phyloP scores from a whole-genome alignment of 2,329 filamentous ascomycete species.

The Bipolaris gigantea region DNA sequence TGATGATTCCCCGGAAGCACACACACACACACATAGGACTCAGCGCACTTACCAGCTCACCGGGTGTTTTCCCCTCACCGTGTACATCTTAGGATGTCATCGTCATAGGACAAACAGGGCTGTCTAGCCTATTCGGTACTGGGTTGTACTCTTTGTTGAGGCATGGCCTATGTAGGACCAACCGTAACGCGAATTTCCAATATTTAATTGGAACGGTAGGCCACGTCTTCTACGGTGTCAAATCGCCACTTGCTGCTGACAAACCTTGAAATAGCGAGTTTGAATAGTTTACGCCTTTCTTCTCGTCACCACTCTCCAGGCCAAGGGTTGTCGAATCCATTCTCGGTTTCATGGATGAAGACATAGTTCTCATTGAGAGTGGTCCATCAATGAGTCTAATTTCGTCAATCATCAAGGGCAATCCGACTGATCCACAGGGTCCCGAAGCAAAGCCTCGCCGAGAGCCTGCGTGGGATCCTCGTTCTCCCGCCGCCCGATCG shows the following conservation, averaged over 20 bases:
- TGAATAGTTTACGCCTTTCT: background rate
- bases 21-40: no score
- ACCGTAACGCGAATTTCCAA: background rate
- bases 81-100: background rate
- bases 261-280: background rate
- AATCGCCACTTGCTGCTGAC: background rate
- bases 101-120: background rate
- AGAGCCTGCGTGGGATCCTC: background rate
- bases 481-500: background rate
- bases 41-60: background rate
- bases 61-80: background rate
- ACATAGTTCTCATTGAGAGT: background rate
- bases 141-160: background rate
- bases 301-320: no score
- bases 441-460: background rate
- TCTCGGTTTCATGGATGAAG: background rate
- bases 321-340: no score
- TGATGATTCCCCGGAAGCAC: background rate
- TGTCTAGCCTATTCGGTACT: background rate
- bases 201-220: background rate
- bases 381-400: background rate
- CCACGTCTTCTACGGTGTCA: background rate
- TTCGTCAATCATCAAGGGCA: background rate
- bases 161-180: background rate
- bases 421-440: background rate